Conservation (phyloP, 129 eudicot species). For the Tanacetum coccineum region DNA sequence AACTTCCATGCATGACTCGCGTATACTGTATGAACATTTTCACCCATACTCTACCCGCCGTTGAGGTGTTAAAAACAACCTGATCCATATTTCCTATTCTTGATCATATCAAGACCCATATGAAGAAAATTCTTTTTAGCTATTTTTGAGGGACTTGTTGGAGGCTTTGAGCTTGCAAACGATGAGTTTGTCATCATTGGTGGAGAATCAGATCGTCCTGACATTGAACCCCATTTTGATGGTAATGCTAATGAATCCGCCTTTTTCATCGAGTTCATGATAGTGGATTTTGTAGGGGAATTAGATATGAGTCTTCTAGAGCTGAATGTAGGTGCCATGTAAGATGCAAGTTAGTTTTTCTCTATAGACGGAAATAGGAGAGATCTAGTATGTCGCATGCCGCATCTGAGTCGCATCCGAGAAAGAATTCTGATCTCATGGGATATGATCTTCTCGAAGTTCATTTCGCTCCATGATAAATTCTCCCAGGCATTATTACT, state of each 20-base stretch:
- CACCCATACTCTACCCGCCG: slow-evolving; percentile 31
- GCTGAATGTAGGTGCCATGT: slow-evolving; percentile 65
- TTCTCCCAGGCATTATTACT: slow-evolving; percentile 46
- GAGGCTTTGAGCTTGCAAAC: slow-evolving; percentile 47
- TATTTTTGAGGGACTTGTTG: slow-evolving; percentile 59
- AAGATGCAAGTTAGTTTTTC: slow-evolving; percentile 41
- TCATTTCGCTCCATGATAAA: slow-evolving; percentile 57
- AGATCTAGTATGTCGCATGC: slow-evolving; percentile 45
- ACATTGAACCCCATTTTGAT: slow-evolving; percentile 33
- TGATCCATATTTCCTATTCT: slow-evolving; percentile 39
- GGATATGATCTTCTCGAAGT: slow-evolving; percentile 39
- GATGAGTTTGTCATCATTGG: slow-evolving; percentile 11
- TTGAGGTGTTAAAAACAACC: slow-evolving; percentile 37
- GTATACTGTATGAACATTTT: slow-evolving; percentile 53
- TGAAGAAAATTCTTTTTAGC: slow-evolving; percentile 39
- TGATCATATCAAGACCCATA: slow-evolving; percentile 65
- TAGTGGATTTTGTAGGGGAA: slow-evolving; percentile 31
- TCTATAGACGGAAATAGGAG: slow-evolving; percentile 30
- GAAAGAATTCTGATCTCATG: slow-evolving; percentile 29
- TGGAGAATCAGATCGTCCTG: slow-evolving; percentile 34
- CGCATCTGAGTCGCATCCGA: slow-evolving; percentile 49
- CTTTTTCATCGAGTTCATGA: slow-evolving; percentile 31
- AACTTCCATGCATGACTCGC: slow-evolving; percentile 48
- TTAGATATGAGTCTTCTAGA: slow-evolving; percentile 38
- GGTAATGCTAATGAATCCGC: slow-evolving; percentile 24